A percentile compares a stretch with the other conserved stretches of the same genome.
Evolutionary conservation across 495 filamentous ascomycete genomes (phyloP).

Genomic region (Coniosporium apollinis): DNA sequence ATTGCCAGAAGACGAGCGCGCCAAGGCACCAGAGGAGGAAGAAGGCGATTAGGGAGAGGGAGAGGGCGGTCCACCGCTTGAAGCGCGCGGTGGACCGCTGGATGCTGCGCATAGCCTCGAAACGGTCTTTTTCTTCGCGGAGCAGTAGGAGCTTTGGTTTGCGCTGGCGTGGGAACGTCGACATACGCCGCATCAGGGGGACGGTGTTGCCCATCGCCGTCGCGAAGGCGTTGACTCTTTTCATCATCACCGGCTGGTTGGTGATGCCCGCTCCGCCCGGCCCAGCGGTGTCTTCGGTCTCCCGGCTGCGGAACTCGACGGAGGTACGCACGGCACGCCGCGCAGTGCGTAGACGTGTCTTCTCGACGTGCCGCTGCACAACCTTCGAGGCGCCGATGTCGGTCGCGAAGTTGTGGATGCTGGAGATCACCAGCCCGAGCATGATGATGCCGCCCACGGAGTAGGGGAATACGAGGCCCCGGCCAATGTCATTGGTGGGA

Average conservation of each 20-base stretch:
- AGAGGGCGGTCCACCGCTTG: constrained; percentile 24
- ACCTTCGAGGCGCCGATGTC: constrained; percentile 52
- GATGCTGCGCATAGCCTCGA: constrained; percentile 27
- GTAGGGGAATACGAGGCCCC: constrained; percentile 27
- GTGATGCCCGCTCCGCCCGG: background rate
- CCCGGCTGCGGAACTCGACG: constrained; percentile 13
- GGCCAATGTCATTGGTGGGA: constrained; percentile 24
- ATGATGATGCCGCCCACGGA: constrained; percentile 30
- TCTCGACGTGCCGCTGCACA: constrained; percentile 44
- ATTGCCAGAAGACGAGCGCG: constrained; percentile 26
- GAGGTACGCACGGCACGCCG: constrained; percentile 33
- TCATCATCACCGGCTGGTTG: background rate
- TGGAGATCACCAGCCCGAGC: constrained; percentile 27
- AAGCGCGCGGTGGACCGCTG: constrained; percentile 20
- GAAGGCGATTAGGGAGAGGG: constrained; percentile 22
- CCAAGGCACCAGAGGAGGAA: constrained; percentile 26
- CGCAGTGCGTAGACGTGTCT: constrained; percentile 38
- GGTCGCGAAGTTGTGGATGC: constrained; percentile 33
- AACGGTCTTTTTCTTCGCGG: constrained; percentile 26
- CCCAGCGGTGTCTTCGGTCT: constrained; percentile 5
- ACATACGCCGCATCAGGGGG: constrained; percentile 1
- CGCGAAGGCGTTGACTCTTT: background rate
- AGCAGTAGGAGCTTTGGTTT: constrained; percentile 21
- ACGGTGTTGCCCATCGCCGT: background rate
- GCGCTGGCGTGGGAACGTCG: constrained; percentile 2